Percentiles rank a stretch among this genome's conserved stretches.
phyloP scores from a whole-genome alignment of 116 monocot species.

The Zostera marina region DNA sequence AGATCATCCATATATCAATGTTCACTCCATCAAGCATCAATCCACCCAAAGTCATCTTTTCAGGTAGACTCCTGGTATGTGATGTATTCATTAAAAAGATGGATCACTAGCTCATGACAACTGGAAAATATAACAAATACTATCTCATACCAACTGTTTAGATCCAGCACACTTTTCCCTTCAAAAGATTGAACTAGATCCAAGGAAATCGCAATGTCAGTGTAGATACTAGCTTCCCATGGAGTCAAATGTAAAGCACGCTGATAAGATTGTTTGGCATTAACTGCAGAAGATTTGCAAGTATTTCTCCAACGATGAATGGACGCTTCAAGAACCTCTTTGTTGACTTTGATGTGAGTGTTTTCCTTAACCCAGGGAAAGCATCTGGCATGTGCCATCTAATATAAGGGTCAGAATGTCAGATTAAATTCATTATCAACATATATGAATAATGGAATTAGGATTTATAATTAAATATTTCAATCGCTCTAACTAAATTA shows the following conservation, averaged over 20 bases:
- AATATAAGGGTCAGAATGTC: constrained; percentile 8
- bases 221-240: constrained; percentile 72
- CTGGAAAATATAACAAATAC: constrained; percentile 4
- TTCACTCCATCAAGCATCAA: constrained; percentile 62
- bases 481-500: no score
- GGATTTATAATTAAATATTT: no score
- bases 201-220: constrained; percentile 55
- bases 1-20: constrained; percentile 57
- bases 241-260: constrained; percentile 75
- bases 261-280: constrained; percentile 65
- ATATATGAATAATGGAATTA: background rate
- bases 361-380: constrained; percentile 55
- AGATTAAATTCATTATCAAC: background rate
- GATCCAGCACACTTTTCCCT: constrained; percentile 12
- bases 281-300: constrained; percentile 36
- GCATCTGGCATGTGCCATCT: constrained; percentile 83
- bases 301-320: constrained; percentile 43
- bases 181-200: constrained; percentile 41
- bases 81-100: constrained; percentile 8
- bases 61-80: constrained; percentile 55
- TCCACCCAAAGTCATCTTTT: constrained; percentile 65
- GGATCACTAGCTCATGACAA: background rate
- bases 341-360: constrained; percentile 20
- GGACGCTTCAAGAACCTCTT: constrained; percentile 26
- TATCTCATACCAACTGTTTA: constrained; percentile 33